Conservation (phyloP, 305 asterid species). For the Fraxinus nigra region DNA sequence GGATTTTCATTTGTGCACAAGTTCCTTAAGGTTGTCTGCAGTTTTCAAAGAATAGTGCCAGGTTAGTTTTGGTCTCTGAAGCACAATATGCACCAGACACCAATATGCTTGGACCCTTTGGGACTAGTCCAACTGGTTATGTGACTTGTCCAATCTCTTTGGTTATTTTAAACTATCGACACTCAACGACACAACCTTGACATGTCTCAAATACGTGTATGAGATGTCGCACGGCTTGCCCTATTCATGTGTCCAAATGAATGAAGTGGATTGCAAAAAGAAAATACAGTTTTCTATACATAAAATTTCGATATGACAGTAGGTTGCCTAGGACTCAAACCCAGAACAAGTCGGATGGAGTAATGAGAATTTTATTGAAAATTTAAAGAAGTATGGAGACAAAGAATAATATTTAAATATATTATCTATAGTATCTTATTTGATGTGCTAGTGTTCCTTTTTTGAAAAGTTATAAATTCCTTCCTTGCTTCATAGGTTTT, state of each 20-base stretch:
- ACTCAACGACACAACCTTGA: background rate
- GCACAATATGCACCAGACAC: background rate
- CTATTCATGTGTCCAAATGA: background rate
- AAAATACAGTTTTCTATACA: background rate
- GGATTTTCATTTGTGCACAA: background rate
- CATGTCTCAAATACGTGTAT: background rate
- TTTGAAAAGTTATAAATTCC: background rate
- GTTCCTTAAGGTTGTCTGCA: background rate
- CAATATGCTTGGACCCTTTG: background rate
- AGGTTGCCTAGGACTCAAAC: background rate
- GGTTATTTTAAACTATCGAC: background rate
- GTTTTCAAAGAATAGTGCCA: background rate
- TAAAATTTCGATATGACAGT: background rate
- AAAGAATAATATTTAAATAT: no score
- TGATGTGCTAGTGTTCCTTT: background rate
- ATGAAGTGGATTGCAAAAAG: background rate
- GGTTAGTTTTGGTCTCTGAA: background rate
- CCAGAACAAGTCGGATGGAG: background rate
- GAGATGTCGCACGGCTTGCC: background rate
- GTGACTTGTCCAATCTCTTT: background rate
- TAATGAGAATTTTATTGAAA: background rate
- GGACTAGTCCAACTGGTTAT: background rate
- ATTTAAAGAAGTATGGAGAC: background rate
- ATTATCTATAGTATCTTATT: background rate
- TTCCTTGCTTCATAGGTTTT: background rate